Evolutionary conservation across 306 rosid genomes (phyloP), one percentile per base, ranked within the genome.

Genomic region (Sechiopsis laciniata): DNA sequence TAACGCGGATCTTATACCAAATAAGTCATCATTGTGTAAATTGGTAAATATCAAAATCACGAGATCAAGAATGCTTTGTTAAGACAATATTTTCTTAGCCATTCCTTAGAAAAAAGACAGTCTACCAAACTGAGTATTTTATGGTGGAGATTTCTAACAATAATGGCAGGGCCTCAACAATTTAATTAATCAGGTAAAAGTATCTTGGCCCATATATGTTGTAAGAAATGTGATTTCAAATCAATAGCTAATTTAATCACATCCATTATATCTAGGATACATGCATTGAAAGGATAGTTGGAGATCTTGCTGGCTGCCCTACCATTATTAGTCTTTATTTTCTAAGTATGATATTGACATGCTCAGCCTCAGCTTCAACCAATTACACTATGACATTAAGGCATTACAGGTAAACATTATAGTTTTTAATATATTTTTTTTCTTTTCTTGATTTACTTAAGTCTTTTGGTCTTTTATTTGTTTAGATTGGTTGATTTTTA

Each of bases 81-180:
- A 46, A 67, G 72, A 21, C 72, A 67, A 6, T 67, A 68, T 68
- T 68, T 50, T 68, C 57, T 68, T 10, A 68, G 53, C 35, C 56
- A 21, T 32, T 48, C 8, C 6, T 5, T 0, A 14, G 73, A 45
- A 66, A 66, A 68, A 37, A 68, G 40, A 32, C 37, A 48, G 20
- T 48, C 56, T 46, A 68, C 21, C 73, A 21, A 21, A 40, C 5
- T 54, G 19, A 45, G 12, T 12, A 5, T 20, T 68, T 46, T 11
- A 12, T 21, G 35, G 73, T 66, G n/a, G 56, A 68, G 51, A 20
- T 67, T 64, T 66, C 72, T 21, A 46, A 46, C 19, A 45, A 68
- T 48, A 48, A 46, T 68, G 40, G 42, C 73, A 68, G 37, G 73
- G 56, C 32, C 32, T 16, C 14, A 12, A 56, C 29, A 45, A 52